Base-by-base conservation (phyloP, 1,284 basidiomycete species). In the Sphagnurus paluster region DNA sequence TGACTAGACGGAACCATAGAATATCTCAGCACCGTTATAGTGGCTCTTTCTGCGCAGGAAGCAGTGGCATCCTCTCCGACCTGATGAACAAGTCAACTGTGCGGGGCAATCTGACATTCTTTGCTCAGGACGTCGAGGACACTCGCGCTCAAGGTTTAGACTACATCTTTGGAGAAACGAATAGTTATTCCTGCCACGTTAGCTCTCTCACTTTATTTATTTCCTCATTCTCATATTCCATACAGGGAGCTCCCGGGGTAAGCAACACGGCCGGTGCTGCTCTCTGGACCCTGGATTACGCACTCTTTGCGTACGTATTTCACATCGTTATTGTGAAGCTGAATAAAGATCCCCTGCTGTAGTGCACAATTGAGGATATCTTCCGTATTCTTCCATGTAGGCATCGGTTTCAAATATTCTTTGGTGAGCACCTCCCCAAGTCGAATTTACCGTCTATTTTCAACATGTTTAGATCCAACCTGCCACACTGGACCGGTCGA, bases 201-300 rank as follows among this genome's bases (percentile, higher is more conserved):
- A 26, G 65, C 53, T 11, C 19, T 32, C 14, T 10, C 4, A 8
- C 8, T n/a, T 10, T 17, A 16, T 9, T 9, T 10, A 28, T 33
- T 11, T 26, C 4, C 16, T 4, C 11, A 13, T n/a, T 14, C 29
- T 21, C 8, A 37, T 13, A 34, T 16, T 3, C n/a, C n/a, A n/a
- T 13, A 13, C 30, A 69, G 67, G 84, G 85, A 46, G 77, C 80
- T 10, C 81, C 84, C 19, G n/a, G n/a, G n/a, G n/a, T n/a, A n/a
- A n/a, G n/a, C n/a, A n/a, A n/a, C n/a, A n/a, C n/a, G n/a, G n/a
- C 78, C 13, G 85, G 84, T 23, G 81, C 83, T 2, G 80, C 82
- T n/a, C 62, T 88, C 26, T 87, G 85, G 85, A 71, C 74, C 2
- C 64, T 85, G 45, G 84, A 87, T 58, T 85, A 87, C 56, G 68